Evolutionary conservation across 768 basidiomycete species (phyloP).

Genomic region (Leccinellum rugosiceps): DNA sequence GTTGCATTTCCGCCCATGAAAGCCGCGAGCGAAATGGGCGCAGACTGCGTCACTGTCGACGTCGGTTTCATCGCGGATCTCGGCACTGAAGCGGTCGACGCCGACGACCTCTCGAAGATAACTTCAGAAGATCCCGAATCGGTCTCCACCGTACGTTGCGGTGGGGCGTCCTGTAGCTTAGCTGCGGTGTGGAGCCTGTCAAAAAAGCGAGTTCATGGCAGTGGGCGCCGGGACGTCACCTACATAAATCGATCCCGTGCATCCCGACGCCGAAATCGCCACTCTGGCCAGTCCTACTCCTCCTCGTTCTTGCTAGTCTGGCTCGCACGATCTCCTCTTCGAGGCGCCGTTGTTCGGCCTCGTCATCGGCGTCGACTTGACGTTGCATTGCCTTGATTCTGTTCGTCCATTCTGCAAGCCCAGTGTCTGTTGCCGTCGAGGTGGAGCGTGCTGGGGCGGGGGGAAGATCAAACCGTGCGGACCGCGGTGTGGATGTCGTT

Average conservation of each 20-base stretch:
- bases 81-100: slow-evolving; percentile 4
- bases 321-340: slow-evolving; percentile 52
- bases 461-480: slow-evolving; percentile 39
- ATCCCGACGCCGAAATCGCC: slow-evolving; percentile 39
- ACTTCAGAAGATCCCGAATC: slow-evolving; percentile 6
- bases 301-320: slow-evolving; percentile 42
- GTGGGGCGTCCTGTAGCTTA: slow-evolving; percentile 19
- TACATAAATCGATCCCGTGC: slow-evolving; percentile 32
- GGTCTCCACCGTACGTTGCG: slow-evolving; percentile 2
- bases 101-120: slow-evolving; percentile 3
- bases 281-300: slow-evolving; percentile 34
- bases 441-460: slow-evolving; percentile 22
- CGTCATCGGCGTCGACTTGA: slow-evolving; percentile 79
- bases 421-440: slow-evolving; percentile 45
- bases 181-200: slow-evolving; percentile 13
- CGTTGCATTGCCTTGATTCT: slow-evolving; percentile 78
- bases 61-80: slow-evolving; percentile 13
- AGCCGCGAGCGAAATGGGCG: slow-evolving; percentile 69
- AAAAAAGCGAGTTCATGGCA: not conserved
- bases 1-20: slow-evolving; percentile 79
- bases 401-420: slow-evolving; percentile 78
- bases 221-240: slow-evolving; percentile 14
- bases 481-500: slow-evolving; percentile 25
- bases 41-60: slow-evolving; percentile 27
- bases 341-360: slow-evolving; percentile 68